These are phyloP conservation scores for Polytolypa hystricis DNA, from an alignment of 2,329 filamentous ascomycete genomes.

Conservation along the genomic window DNA sequence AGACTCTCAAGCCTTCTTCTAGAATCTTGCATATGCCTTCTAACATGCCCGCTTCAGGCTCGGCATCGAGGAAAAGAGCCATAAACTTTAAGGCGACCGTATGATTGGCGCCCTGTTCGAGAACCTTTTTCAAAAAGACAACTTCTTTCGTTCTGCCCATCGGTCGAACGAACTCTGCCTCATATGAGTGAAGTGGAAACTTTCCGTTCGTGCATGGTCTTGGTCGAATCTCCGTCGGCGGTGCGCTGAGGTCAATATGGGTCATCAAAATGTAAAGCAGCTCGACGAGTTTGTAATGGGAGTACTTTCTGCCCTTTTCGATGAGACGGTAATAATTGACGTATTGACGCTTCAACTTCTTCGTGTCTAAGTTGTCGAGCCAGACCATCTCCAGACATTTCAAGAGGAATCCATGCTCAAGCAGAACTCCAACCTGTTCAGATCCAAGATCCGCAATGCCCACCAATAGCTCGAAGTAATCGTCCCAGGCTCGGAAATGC, in stretches of 20 bases:
- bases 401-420: conserved; percentile 51
- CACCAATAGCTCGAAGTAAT: conserved; percentile 62
- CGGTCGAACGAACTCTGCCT: conserved; percentile 25
- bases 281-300: conserved; percentile 31
- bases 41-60: conserved; percentile 38
- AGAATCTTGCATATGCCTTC: conserved; percentile 44
- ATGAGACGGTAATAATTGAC: conserved; percentile 30
- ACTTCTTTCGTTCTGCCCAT: conserved; percentile 24
- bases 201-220: conserved; percentile 18
- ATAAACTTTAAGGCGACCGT: conserved; percentile 47
- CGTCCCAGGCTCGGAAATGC: conserved; percentile 58
- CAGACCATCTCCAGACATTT: conserved; percentile 50
- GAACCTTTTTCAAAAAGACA: conserved; percentile 48
- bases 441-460: conserved; percentile 53
- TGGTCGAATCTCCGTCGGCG: conserved; percentile 18
- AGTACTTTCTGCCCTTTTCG: conserved; percentile 38
- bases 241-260: conserved; percentile 26
- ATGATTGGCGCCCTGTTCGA: conserved; percentile 50
- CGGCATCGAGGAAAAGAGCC: conserved; percentile 41
- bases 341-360: conserved; percentile 46
- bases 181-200: conserved; percentile 24
- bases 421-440: conserved; percentile 46
- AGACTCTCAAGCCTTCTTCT: conserved; percentile 43
- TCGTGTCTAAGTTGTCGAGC: conserved; percentile 42
- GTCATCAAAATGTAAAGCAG: conserved; percentile 30